Percentiles rank a stretch among this genome's conserved stretches.
These are phyloP conservation scores for Actinidia polygama DNA, from an alignment of 179 eudicot species.

Conservation along the genomic window DNA sequence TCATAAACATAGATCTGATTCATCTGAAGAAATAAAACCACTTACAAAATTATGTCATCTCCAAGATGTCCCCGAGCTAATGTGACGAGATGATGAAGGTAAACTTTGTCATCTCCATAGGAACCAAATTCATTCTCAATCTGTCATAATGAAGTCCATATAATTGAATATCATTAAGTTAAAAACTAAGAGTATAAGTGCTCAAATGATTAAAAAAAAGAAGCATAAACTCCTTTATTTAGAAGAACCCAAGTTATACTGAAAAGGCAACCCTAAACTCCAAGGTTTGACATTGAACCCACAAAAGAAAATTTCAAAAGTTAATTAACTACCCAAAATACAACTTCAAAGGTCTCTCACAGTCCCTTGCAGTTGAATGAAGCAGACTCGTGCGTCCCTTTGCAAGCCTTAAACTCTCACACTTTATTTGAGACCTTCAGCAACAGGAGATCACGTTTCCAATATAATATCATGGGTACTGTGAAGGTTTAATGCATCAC, in stretches of 20 bases:
- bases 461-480: not conserved
- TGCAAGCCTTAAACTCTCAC: not conserved
- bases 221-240: not conserved
- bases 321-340: conserved; percentile 6
- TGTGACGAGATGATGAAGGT: conserved; percentile 72
- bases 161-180: conserved; percentile 1
- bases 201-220: not conserved
- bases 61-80: conserved; percentile 80
- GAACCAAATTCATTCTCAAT: conserved; percentile 98
- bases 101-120: conserved; percentile 85
- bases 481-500: not conserved
- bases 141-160: conserved; percentile 47
- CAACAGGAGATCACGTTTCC: not conserved
- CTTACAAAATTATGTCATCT: conserved; percentile 75
- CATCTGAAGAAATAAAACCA: conserved; percentile 6
- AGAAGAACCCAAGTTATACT: not conserved
- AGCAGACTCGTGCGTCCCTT: not conserved
- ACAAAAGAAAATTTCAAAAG: not conserved
- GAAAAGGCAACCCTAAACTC: not conserved
- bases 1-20: not conserved
- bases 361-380: not conserved
- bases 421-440: not conserved
- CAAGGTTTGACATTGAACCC: not conserved
- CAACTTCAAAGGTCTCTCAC: conserved; percentile 10
- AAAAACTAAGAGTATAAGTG: not conserved